Conservation (phyloP, 352 stramenopile species). For the Elongisporangium undulatum region DNA sequence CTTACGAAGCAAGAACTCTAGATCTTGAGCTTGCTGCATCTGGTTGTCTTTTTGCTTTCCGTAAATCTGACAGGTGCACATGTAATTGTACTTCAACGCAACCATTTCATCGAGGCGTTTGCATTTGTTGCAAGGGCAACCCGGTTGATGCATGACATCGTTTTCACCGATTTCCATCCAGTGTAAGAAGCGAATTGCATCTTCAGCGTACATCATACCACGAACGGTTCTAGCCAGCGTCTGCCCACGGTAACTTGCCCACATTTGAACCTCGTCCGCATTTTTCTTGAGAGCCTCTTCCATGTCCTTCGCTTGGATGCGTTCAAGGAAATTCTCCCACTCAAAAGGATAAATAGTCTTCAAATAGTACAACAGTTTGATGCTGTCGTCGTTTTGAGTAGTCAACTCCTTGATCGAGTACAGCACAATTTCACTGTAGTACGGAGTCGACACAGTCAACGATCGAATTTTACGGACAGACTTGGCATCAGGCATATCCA, state of each 20-base stretch:
- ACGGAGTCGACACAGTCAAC: constrained; percentile 79
- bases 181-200: constrained; percentile 81
- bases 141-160: constrained; percentile 76
- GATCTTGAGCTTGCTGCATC: constrained; percentile 66
- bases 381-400: constrained; percentile 85
- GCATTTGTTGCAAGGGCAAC: constrained; percentile 83
- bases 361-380: constrained; percentile 96
- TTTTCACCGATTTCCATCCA: constrained; percentile 89
- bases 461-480: constrained; percentile 84
- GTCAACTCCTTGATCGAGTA: constrained; percentile 89
- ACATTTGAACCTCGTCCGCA: constrained; percentile 76
- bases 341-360: constrained; percentile 87
- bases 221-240: constrained; percentile 77
- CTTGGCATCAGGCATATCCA: constrained; percentile 88
- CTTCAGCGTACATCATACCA: constrained; percentile 89
- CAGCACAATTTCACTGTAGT: constrained; percentile 89
- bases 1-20: constrained; percentile 78
- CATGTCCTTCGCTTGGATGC: constrained; percentile 75
- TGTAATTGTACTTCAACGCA: constrained; percentile 86
- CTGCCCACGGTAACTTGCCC: constrained; percentile 83
- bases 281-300: constrained; percentile 80
- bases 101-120: constrained; percentile 82
- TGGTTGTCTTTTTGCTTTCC: constrained; percentile 86
- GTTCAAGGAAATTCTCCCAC: constrained; percentile 82
- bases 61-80: constrained; percentile 88